phyloP scores from a whole-genome alignment of 2,329 filamentous ascomycete genomes.

The Exophiala sideris region DNA sequence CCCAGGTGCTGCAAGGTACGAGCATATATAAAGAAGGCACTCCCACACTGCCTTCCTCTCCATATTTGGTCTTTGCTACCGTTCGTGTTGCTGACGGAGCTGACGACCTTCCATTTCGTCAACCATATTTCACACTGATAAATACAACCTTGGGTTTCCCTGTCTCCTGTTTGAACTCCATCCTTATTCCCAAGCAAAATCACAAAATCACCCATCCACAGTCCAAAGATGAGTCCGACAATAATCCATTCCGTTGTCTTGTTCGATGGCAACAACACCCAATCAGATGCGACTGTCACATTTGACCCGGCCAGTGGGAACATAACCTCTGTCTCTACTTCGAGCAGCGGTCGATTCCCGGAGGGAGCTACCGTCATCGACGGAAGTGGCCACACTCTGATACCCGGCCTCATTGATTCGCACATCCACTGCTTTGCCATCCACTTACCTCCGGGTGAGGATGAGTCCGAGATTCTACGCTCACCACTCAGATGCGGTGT shows the following conservation, averaged over 20 bases:
- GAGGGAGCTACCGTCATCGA: conserved; percentile 24
- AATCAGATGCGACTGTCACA: conserved; percentile 21
- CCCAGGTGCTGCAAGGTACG: no score
- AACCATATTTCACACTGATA: no score
- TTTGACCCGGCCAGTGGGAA: conserved; percentile 23
- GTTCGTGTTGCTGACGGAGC: no score
- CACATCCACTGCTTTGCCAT: conserved; percentile 25
- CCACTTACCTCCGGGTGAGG: conserved; percentile 22
- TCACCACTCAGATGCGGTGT: conserved; percentile 25
- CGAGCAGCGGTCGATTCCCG: conserved; percentile 5
- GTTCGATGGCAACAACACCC: conserved; percentile 23
- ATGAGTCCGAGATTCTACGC: conserved; percentile 17
- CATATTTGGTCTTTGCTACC: no score
- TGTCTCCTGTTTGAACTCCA: background rate
- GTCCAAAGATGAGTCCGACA: conserved; percentile 14
- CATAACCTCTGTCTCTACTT: conserved; percentile 25
- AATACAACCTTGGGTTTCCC: no score
- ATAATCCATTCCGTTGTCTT: conserved; percentile 24
- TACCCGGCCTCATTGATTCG: conserved; percentile 28
- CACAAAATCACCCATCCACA: background rate
- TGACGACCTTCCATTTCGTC: no score
- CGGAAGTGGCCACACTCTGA: conserved; percentile 25
- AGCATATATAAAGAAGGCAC: no score
- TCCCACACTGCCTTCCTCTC: no score
- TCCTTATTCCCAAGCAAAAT: background rate